Evolutionary conservation across 192 early-diverging fungal genomes (phyloP).

Genomic region (Gonapodya prolifera): DNA sequence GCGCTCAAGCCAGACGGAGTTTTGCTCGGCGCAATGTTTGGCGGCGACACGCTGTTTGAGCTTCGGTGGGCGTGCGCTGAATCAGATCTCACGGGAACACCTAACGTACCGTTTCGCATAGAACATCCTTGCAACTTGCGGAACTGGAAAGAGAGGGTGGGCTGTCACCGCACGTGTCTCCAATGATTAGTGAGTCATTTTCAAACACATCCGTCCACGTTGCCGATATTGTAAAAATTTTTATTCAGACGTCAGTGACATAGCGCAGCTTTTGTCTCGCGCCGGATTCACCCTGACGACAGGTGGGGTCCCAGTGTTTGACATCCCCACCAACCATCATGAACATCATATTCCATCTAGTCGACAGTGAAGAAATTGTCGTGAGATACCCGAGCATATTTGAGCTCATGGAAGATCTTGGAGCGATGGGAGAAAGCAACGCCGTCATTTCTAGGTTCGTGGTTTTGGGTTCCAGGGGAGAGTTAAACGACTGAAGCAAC

Average conservation of each 20-base stretch:
- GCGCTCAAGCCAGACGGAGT: constrained; percentile 82
- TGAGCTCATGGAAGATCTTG: constrained; percentile 78
- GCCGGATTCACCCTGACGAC: constrained; percentile 84
- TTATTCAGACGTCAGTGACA: constrained; percentile 46
- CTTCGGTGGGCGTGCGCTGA: constrained; percentile 57
- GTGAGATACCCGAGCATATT: constrained; percentile 86
- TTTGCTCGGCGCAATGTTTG: constrained; percentile 88
- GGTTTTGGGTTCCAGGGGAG: neutral
- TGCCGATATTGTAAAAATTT: neutral
- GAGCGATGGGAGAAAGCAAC: constrained; percentile 90
- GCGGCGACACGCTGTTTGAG: constrained; percentile 94
- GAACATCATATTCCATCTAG: constrained; percentile 10
- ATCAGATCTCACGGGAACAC: too few species aligned
- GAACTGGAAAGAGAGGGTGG: constrained; percentile 86
- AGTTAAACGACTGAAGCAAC: neutral
- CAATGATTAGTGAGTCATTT: constrained; percentile 58
- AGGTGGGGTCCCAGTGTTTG: constrained; percentile 8
- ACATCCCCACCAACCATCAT: neutral
- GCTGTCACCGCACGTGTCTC: constrained; percentile 76
- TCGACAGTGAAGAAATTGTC: constrained; percentile 83
- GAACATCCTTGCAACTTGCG: constrained; percentile 79
- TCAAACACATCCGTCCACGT: neutral
- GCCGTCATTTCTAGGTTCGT: constrained; percentile 58
- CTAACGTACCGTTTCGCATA: too few species aligned
- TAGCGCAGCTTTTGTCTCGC: constrained; percentile 63